Percentiles rank a stretch among this genome's conserved stretches.
These are phyloP conservation scores for Amylostereum chailletii DNA, from an alignment of 1,284 basidiomycete genomes.

Conservation along the genomic window DNA sequence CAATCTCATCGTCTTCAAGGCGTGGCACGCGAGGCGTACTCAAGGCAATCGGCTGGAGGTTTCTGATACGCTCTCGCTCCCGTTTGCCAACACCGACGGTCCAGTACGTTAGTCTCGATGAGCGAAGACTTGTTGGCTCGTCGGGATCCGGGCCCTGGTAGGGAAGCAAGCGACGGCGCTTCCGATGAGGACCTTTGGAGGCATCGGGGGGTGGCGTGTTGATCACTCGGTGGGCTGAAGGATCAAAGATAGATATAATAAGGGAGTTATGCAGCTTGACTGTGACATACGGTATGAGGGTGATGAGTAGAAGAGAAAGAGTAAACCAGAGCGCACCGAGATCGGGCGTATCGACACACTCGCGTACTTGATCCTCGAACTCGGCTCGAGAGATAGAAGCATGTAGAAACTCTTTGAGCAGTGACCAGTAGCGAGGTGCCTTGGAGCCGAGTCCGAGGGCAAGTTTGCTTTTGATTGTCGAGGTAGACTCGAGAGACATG, in stretches of 20 bases:
- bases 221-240: conserved; percentile 58
- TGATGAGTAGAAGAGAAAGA: not conserved
- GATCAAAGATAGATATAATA: conserved; percentile 73
- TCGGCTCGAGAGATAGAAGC: conserved; percentile 63
- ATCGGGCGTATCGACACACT: conserved; percentile 51
- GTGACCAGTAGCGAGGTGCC: conserved; percentile 51
- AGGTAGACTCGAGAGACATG: conserved; percentile 72
- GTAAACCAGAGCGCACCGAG: conserved; percentile 34
- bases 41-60: conserved; percentile 29
- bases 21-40: conserved; percentile 26
- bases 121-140: conserved; percentile 44
- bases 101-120: conserved; percentile 67
- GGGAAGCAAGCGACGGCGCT: conserved; percentile 61
- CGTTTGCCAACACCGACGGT: conserved; percentile 58
- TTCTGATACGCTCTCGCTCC: conserved; percentile 62
- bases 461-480: conserved; percentile 64
- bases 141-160: conserved; percentile 56
- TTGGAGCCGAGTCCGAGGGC: conserved; percentile 51
- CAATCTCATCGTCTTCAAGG: conserved; percentile 55
- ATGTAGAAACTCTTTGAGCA: conserved; percentile 56
- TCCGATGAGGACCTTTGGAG: conserved; percentile 57
- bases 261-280: conserved; percentile 76
- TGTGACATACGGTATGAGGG: conserved; percentile 17
- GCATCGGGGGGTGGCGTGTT: conserved; percentile 52
- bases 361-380: conserved; percentile 64